Conservation (phyloP, 331 rosid species). For the Erythrophleum ivorense region DNA sequence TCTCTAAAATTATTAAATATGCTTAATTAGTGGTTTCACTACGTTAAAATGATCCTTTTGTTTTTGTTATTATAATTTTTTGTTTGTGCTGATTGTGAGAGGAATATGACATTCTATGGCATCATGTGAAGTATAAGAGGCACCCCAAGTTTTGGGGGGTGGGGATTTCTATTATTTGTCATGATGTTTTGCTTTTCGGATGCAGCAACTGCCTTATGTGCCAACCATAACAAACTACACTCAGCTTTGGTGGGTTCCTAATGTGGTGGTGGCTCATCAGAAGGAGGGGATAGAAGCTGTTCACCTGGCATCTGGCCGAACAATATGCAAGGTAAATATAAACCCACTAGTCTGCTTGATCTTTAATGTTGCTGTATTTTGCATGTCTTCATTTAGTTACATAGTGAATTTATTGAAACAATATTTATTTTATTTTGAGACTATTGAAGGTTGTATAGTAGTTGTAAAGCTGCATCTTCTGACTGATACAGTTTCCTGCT, state of each 20-base stretch:
- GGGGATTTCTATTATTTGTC: background rate
- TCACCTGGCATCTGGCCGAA: conserved; percentile 93
- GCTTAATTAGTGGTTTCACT: too few relatives aligned
- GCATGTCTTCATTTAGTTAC: conserved; percentile 32
- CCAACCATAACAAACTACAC: conserved; percentile 99
- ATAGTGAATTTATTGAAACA: too few relatives aligned
- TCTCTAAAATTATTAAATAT: too few relatives aligned
- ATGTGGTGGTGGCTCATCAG: conserved; percentile 96
- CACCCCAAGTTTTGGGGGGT: background rate
- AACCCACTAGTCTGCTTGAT: conserved; percentile 8
- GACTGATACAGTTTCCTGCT: too few relatives aligned
- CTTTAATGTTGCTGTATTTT: conserved; percentile 21
- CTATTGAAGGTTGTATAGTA: too few relatives aligned
- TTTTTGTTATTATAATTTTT: conserved; percentile 6
- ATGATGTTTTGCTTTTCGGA: conserved; percentile 39
- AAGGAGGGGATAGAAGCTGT: conserved; percentile 96
- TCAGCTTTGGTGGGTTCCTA: conserved; percentile 98
- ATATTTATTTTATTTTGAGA: conserved; percentile 20
- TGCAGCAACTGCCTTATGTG: conserved; percentile 78
- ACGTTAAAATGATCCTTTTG: background rate
- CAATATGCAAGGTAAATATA: conserved; percentile 78
- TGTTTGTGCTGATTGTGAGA: conserved; percentile 16
- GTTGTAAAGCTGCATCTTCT: too few relatives aligned
- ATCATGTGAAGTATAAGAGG: conserved; percentile 12
- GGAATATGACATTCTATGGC: conserved; percentile 10